Evolutionary conservation across 306 rosid genomes (phyloP).

Genomic region (Cicer chorassanicum): DNA sequence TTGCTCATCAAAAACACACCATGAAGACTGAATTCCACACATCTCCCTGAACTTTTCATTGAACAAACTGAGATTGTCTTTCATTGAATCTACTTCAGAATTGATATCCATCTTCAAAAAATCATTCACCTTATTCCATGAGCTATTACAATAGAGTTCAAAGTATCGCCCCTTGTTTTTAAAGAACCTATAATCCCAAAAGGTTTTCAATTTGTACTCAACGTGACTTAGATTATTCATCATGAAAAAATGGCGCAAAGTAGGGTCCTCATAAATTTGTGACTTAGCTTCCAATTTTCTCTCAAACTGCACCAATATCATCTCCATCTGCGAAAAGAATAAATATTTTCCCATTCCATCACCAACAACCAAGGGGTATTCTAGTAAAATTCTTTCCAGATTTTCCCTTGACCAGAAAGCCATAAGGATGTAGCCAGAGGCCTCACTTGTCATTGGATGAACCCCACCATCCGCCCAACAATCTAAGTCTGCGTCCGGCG

Average conservation of each 20-base stretch:
- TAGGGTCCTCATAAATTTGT: slow-evolving; percentile 58
- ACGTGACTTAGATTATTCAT: not conserved
- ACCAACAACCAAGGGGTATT: slow-evolving; percentile 38
- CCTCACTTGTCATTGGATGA: not conserved
- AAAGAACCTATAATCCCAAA: not conserved
- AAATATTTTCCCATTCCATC: slow-evolving; percentile 43
- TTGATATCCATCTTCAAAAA: not conserved
- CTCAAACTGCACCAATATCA: slow-evolving; percentile 65
- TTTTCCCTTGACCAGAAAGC: not conserved
- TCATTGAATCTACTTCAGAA: slow-evolving; percentile 18
- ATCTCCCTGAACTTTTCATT: not conserved
- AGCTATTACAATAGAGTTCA: slow-evolving; percentile 3
- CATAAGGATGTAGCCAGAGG: not conserved
- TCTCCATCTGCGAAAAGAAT: slow-evolving; percentile 60
- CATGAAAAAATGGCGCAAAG: slow-evolving; percentile 46
- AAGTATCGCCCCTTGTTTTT: not conserved
- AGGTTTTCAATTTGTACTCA: not conserved
- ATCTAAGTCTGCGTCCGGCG: too few relatives aligned
- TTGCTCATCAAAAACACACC: not conserved
- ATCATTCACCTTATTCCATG: not conserved
- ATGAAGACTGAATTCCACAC: not conserved
- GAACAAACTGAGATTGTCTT: not conserved
- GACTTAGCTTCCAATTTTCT: slow-evolving; percentile 70
- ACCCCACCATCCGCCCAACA: too few relatives aligned
- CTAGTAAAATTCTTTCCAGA: not conserved